Percentiles rank a stretch among this genome's conserved stretches.
These are phyloP conservation scores for Heliamphora pulchella DNA, from an alignment of 179 eudicot genomes.

Conservation along the genomic window DNA sequence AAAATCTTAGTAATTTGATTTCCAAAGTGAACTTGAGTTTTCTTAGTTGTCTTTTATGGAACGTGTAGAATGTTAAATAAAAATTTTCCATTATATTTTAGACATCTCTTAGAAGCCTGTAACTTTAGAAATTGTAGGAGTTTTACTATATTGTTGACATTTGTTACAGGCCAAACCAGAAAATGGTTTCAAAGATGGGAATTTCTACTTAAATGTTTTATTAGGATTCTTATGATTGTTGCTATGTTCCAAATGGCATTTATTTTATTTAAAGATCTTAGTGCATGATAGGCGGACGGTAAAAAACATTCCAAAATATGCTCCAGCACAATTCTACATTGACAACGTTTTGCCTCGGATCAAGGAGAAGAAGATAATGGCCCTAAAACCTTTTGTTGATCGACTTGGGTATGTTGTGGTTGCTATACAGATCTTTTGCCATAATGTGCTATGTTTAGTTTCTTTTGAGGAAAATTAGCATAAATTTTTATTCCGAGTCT, in stretches of 20 bases:
- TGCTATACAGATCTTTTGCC: background rate
- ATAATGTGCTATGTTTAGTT: background rate
- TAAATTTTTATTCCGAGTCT: background rate
- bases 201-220: background rate
- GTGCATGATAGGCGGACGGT: conserved; percentile 75
- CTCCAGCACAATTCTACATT: conserved; percentile 88
- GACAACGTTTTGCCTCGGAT: conserved; percentile 97
- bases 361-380: conserved; percentile 98
- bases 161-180: background rate
- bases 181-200: background rate
- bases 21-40: background rate
- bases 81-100: background rate
- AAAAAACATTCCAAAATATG: conserved; percentile 97
- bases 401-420: conserved; percentile 78
- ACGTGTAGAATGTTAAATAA: background rate
- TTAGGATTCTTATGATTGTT: background rate
- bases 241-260: background rate
- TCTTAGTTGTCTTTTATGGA: background rate
- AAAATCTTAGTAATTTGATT: background rate
- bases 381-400: conserved; percentile 96
- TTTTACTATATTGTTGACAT: background rate
- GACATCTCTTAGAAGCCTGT: background rate
- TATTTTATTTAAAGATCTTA: conserved; percentile 8
- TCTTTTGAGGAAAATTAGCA: background rate
- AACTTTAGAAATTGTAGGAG: background rate